phyloP scores from a whole-genome alignment of 352 stramenopile species.

The Phytophthora capsici region DNA sequence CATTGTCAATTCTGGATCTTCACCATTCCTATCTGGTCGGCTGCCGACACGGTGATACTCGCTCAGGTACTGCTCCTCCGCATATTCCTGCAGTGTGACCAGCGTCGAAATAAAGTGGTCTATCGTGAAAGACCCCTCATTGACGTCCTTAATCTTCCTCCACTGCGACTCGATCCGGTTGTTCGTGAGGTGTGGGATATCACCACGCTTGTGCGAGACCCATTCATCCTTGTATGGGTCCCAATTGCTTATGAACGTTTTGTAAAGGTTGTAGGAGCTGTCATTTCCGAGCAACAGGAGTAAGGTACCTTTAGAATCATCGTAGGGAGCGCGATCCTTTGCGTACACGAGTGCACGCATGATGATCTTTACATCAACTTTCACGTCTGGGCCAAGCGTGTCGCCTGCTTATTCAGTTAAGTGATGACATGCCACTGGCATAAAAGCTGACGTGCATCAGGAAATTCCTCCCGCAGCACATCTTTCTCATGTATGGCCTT shows the following conservation, averaged over 20 bases:
- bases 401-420: conserved; percentile 13
- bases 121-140: too few relatives aligned
- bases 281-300: background rate
- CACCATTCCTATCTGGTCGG: background rate
- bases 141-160: too few relatives aligned
- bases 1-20: background rate
- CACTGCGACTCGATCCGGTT: too few relatives aligned
- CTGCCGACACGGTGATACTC: background rate
- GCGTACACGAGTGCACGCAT: conserved; percentile 5
- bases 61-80: too few relatives aligned
- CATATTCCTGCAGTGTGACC: too few relatives aligned
- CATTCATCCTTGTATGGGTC: background rate
- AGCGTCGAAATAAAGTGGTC: too few relatives aligned
- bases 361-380: conserved; percentile 4
- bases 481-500: conserved; percentile 20
- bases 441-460: background rate
- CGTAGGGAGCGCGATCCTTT: background rate
- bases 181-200: too few relatives aligned
- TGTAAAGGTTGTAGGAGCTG: background rate
- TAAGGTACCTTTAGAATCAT: background rate
- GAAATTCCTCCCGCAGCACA: background rate
- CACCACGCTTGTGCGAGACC: too few relatives aligned
- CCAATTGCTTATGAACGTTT: background rate
- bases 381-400: background rate
- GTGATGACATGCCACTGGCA: conserved; percentile 14